Evolutionary conservation across 202 grass and related monocot species (phyloP), one percentile per base, ranked within the genome.

Genomic region (Zoysia matrella): DNA sequence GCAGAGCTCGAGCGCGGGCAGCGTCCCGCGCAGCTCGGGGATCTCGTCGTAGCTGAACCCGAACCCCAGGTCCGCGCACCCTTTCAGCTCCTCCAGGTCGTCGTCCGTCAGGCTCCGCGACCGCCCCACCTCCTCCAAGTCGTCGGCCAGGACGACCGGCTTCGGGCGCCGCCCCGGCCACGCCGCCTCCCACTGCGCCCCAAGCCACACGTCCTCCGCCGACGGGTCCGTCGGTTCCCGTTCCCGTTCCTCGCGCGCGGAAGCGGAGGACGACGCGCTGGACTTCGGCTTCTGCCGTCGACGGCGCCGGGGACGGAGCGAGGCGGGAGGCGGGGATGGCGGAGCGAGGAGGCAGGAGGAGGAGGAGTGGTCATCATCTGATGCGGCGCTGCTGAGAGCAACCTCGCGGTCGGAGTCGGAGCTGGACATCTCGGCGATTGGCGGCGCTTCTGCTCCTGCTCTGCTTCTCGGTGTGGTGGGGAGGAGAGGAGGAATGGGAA

Each of bases 11-110:
- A 93, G 88, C 7, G 91, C 91, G 0, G 91, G 91, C 0, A 93
- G 82, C 0, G 91, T 93, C 79, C 70, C 43, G 45, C 85, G 85
- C 7, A 93, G 88, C 79, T 88, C 87, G 18, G 91, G 91, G 78
- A 93, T 93, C 88, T 90, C 91, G 52, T 93, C 71, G 75, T 93
- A 93, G 85, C 77, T 93, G 81, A 93, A 93, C 0, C 91, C 91
- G 78, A 93, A 93, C 0, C 91, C 91, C 0, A 93, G 83, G 79
- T 93, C 91, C n/a, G 90, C 84, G 82, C 91, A 93, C 1, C 91
- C 91, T 79, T 93, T 93, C 88, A 88, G 30, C 30, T 36, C 30
- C 30, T 36, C 30, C 30, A 36, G 30, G 30, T 36, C 30, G 30
- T 36, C 30, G 67, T 93, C 91, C 2, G 91, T 93, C 1, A 93